phyloP scores from a whole-genome alignment of 2,329 filamentous ascomycete genomes.

The Aspergillus tanneri region DNA sequence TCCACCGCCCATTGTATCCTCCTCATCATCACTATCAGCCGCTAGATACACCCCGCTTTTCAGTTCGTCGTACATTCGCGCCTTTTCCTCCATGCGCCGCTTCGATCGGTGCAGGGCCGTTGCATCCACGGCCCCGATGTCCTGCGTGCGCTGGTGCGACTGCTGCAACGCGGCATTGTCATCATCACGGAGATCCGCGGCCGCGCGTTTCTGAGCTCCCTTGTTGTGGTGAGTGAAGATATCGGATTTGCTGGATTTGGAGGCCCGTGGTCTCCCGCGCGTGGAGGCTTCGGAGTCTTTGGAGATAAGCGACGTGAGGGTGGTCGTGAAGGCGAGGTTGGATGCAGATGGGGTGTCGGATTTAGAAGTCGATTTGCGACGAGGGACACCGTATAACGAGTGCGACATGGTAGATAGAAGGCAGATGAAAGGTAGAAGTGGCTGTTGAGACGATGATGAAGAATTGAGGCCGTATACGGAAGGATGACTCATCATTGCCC shows the following conservation, averaged over 20 bases:
- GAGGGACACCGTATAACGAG: constrained; percentile 72
- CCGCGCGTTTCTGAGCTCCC: constrained; percentile 61
- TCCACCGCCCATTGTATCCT: constrained; percentile 24
- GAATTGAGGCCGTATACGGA: neutral
- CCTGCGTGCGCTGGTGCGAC: constrained; percentile 60
- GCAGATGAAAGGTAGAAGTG: neutral
- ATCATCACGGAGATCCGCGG: constrained; percentile 54
- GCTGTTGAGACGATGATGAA: neutral
- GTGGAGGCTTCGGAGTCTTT: constrained; percentile 43
- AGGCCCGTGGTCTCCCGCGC: constrained; percentile 42
- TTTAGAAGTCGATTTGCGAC: constrained; percentile 54
- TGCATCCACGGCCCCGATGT: constrained; percentile 62
- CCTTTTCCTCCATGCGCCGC: constrained; percentile 86
- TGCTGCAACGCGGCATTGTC: constrained; percentile 58
- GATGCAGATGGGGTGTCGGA: constrained; percentile 62
- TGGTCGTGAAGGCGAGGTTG: constrained; percentile 81
- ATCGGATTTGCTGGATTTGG: constrained; percentile 59
- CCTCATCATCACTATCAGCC: constrained; percentile 35
- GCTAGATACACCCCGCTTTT: constrained; percentile 82
- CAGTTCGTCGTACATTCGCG: constrained; percentile 81
- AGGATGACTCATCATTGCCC: neutral
- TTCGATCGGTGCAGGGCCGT: constrained; percentile 64
- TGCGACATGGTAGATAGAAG: constrained; percentile 13
- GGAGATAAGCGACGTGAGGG: constrained; percentile 78
- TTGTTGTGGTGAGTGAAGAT: constrained; percentile 69